Conservation (phyloP, 768 basidiomycete genomes). For the Pisolithus marmoratus region DNA sequence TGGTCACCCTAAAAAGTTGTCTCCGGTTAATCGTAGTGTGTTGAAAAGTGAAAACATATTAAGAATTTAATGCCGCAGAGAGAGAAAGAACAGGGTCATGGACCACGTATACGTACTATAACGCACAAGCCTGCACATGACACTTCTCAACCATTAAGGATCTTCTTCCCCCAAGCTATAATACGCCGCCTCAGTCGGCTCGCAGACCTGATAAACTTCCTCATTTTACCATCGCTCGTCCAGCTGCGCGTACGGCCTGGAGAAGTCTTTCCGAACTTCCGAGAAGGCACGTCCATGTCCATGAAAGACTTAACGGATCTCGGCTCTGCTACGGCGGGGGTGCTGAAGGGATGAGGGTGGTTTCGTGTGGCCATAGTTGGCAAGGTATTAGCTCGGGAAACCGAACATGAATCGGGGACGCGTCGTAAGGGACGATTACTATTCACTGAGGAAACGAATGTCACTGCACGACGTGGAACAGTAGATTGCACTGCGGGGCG, state of each 20-base stretch:
- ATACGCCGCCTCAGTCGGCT: constrained; percentile 23
- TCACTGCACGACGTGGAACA: not conserved
- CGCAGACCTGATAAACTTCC: constrained; percentile 15
- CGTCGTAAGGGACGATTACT: constrained; percentile 5
- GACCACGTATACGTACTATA: too few relatives aligned
- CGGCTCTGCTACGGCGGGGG: not conserved
- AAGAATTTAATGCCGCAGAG: too few relatives aligned
- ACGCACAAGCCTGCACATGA: too few relatives aligned
- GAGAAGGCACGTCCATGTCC: constrained; percentile 26
- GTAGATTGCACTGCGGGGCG: constrained; percentile 12
- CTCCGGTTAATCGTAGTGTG: too few relatives aligned
- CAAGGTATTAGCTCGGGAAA: not conserved
- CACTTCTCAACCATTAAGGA: constrained; percentile 7
- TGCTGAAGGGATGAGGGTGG: not conserved
- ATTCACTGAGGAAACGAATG: not conserved
- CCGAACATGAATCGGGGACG: constrained; percentile 1
- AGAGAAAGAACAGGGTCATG: too few relatives aligned
- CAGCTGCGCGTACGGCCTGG: constrained; percentile 9
- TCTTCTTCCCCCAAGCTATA: constrained; percentile 25
- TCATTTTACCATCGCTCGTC: constrained; percentile 14
- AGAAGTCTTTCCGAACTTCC: constrained; percentile 5
- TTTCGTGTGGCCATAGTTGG: not conserved
- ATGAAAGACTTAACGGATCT: constrained; percentile 22
- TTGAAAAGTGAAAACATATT: too few relatives aligned
- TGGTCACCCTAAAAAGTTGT: too few relatives aligned